These are phyloP conservation scores for Allantophomopsis lycopodina DNA, from an alignment of 2,329 filamentous ascomycete genomes.

Conservation along the genomic window DNA sequence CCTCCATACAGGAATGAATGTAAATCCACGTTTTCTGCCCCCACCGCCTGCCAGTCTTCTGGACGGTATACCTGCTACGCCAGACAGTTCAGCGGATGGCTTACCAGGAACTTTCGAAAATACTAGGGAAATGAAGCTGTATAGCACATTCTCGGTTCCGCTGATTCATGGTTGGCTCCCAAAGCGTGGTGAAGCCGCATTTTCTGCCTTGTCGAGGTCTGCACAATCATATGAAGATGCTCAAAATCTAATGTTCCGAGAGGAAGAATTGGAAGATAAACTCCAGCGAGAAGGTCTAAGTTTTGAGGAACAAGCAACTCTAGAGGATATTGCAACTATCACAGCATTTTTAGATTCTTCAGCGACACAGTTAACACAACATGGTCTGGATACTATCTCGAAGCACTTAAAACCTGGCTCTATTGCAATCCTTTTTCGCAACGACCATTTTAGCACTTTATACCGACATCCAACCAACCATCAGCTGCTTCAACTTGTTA, in stretches of 20 bases:
- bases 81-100: conserved; percentile 29
- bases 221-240: conserved; percentile 85
- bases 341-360: conserved; percentile 69
- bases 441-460: conserved; percentile 91
- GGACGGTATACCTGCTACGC: conserved; percentile 8
- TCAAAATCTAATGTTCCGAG: conserved; percentile 75
- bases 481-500: conserved; percentile 72
- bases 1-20: conserved; percentile 93
- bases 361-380: conserved; percentile 75
- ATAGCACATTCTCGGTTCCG: conserved; percentile 77
- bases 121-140: conserved; percentile 80
- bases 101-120: conserved; percentile 69
- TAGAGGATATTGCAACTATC: conserved; percentile 74
- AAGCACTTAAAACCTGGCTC: conserved; percentile 61
- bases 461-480: conserved; percentile 74
- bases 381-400: conserved; percentile 64
- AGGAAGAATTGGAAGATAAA: conserved; percentile 79
- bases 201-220: conserved; percentile 56
- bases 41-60: conserved; percentile 22
- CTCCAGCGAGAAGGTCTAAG: conserved; percentile 49
- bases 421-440: conserved; percentile 85
- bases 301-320: conserved; percentile 60
- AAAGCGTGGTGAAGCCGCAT: conserved; percentile 47
- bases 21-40: conserved; percentile 79
- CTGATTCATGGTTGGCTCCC: conserved; percentile 92